Evolutionary conservation across 306 rosid genomes (phyloP).

Genomic region (Dryas octopetala): DNA sequence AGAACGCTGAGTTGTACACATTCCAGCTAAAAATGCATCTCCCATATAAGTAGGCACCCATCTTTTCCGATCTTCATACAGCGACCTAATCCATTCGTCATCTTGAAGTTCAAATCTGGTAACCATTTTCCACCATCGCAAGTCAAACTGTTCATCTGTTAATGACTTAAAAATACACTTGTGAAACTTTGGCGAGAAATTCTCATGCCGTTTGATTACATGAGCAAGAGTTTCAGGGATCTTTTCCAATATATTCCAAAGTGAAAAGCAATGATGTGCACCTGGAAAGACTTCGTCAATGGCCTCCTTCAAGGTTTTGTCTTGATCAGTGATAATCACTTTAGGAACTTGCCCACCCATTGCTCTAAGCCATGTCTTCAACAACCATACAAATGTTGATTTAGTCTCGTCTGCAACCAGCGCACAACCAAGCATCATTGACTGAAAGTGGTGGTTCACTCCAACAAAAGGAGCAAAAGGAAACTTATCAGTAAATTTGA

Average conservation of each 20-base stretch:
- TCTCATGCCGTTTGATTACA: conserved; percentile 60
- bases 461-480: conserved; percentile 93
- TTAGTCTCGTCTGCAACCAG: conserved; percentile 73
- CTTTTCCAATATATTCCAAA: conserved; percentile 75
- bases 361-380: conserved; percentile 95
- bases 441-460: conserved; percentile 84
- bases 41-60: conserved; percentile 85
- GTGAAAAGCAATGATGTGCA: conserved; percentile 74
- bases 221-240: conserved; percentile 72
- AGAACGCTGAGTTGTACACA: conserved; percentile 74
- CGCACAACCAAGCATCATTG: conserved; percentile 94
- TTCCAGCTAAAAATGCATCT: conserved; percentile 77
- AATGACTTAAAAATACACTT: conserved; percentile 84
- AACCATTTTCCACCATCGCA: conserved; percentile 92
- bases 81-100: conserved; percentile 60
- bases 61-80: conserved; percentile 77
- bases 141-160: conserved; percentile 82
- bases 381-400: conserved; percentile 77
- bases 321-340: conserved; percentile 80
- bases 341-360: conserved; percentile 82
- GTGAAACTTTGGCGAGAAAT: conserved; percentile 63
- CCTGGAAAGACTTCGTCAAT: conserved; percentile 80
- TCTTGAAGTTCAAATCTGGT: conserved; percentile 78
- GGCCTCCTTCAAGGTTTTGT: conserved; percentile 64
- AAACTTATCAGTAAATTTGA: conserved; percentile 73